These are phyloP conservation scores for Penicillium sp. DNA, from an alignment of 2,329 filamentous ascomycete genomes.

Conservation along the genomic window DNA sequence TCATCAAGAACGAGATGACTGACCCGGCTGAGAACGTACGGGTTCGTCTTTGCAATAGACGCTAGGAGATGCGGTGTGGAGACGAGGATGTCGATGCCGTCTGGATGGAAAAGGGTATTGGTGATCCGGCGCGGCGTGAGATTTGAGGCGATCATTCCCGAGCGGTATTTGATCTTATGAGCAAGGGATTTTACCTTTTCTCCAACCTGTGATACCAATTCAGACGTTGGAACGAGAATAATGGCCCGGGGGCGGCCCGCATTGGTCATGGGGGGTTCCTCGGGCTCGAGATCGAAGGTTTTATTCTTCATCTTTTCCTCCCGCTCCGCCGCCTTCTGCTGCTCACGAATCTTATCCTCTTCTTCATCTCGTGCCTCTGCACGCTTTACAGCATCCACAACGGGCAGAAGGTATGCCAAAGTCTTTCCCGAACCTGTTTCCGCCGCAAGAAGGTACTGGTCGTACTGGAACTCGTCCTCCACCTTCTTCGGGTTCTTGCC, in stretches of 20 bases:
- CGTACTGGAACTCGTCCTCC: constrained; percentile 47
- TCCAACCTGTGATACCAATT: constrained; percentile 86
- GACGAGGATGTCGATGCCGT: constrained; percentile 80
- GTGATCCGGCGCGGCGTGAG: constrained; percentile 76
- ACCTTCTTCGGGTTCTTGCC: constrained; percentile 33
- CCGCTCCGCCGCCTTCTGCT: constrained; percentile 57
- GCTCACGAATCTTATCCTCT: constrained; percentile 54
- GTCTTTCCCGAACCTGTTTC: constrained; percentile 98
- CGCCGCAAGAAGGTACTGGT: constrained; percentile 79
- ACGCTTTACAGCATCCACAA: constrained; percentile 79
- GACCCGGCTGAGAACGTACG: constrained; percentile 88
- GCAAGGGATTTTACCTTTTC: constrained; percentile 75
- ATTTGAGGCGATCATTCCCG: constrained; percentile 75
- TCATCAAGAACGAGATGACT: constrained; percentile 88
- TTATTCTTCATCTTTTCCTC: constrained; percentile 52
- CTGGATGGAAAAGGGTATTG: constrained; percentile 73
- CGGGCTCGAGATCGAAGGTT: constrained; percentile 60
- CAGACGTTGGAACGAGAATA: constrained; percentile 85
- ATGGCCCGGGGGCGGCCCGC: constrained; percentile 74
- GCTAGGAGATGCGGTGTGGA: constrained; percentile 85
- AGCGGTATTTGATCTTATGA: constrained; percentile 82
- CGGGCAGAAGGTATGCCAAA: constrained; percentile 82
- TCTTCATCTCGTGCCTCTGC: constrained; percentile 64
- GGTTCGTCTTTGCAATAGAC: constrained; percentile 83
- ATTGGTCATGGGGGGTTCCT: constrained; percentile 64